phyloP scores from a whole-genome alignment of 2,329 filamentous ascomycete species.

The Hypoxylon sp. region DNA sequence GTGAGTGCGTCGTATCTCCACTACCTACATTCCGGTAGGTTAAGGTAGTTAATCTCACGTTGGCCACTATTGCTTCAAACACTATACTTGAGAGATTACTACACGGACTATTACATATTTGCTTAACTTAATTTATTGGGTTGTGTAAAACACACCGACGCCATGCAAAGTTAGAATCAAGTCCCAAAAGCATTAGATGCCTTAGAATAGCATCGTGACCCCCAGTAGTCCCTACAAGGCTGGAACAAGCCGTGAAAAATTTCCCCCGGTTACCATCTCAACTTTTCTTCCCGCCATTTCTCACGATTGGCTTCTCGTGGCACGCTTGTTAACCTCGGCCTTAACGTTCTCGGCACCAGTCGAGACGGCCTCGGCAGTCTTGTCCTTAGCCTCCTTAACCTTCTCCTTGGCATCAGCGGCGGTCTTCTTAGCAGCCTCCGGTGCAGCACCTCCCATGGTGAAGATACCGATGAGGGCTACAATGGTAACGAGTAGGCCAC shows the following conservation, averaged over 20 bases:
- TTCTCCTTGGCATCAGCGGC: conserved; percentile 77
- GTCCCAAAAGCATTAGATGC: conserved; percentile 41
- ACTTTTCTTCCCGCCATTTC: conserved; percentile 5
- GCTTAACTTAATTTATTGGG: conserved; percentile 43
- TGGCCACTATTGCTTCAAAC: not conserved
- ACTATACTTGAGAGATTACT: conserved; percentile 1
- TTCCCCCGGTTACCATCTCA: conserved; percentile 31
- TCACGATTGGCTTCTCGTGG: conserved; percentile 70
- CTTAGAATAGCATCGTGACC: conserved; percentile 44
- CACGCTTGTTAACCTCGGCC: conserved; percentile 76
- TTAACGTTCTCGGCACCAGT: conserved; percentile 81
- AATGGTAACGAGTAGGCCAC: conserved; percentile 77
- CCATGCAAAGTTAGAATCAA: conserved; percentile 51
- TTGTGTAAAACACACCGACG: conserved; percentile 50
- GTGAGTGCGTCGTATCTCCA: not conserved
- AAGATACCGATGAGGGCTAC: conserved; percentile 79
- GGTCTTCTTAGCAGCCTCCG: conserved; percentile 81
- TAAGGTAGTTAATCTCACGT: not conserved
- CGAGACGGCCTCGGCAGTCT: conserved; percentile 73
- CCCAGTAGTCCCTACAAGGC: conserved; percentile 37
- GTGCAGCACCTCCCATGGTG: conserved; percentile 73
- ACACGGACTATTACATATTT: conserved; percentile 8
- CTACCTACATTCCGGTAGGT: no score
- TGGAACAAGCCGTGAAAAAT: conserved; percentile 30
- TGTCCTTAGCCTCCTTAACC: conserved; percentile 82